Evolutionary conservation across 768 basidiomycete species (phyloP).

Genomic region (Stropharia rugosoannulata): DNA sequence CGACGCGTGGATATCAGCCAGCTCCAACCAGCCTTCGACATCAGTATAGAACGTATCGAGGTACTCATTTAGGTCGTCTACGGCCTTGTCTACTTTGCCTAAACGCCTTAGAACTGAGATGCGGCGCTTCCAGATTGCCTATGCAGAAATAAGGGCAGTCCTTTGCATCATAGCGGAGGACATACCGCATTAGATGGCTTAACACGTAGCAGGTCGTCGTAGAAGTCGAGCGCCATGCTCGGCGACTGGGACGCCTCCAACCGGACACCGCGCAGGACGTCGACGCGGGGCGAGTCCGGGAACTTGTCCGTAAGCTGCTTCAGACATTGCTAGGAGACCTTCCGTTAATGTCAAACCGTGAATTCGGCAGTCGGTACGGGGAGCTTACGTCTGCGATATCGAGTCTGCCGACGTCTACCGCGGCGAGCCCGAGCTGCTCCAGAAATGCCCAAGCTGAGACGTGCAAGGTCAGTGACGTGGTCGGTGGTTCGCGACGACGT

Average conservation of each 20-base stretch:
- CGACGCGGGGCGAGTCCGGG: conserved; percentile 76
- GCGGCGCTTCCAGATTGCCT: conserved; percentile 81
- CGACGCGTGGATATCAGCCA: conserved; percentile 76
- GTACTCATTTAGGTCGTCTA: conserved; percentile 68
- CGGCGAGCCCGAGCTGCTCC: conserved; percentile 78
- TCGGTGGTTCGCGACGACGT: neutral
- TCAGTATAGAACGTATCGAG: conserved; percentile 90
- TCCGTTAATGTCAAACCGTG: conserved; percentile 25
- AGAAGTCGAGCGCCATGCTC: conserved; percentile 60
- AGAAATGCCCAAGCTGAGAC: conserved; percentile 72
- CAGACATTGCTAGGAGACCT: conserved; percentile 55
- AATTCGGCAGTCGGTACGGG: neutral
- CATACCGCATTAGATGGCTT: conserved; percentile 75
- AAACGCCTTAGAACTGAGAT: conserved; percentile 67
- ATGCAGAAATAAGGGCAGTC: neutral
- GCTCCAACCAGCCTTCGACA: conserved; percentile 84
- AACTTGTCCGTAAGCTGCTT: conserved; percentile 64
- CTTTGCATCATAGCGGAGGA: neutral
- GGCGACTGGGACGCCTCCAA: conserved; percentile 67
- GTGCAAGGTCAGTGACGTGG: conserved; percentile 10
- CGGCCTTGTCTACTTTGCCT: conserved; percentile 64
- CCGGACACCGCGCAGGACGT: conserved; percentile 74
- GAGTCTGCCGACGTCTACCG: conserved; percentile 70
- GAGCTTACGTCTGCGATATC: conserved; percentile 73
- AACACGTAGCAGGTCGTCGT: conserved; percentile 58